Percentiles rank a stretch among this genome's conserved stretches.
Evolutionary conservation across 2,329 filamentous ascomycete genomes (phyloP).

Genomic region (Phyllosticta citrichinensis): DNA sequence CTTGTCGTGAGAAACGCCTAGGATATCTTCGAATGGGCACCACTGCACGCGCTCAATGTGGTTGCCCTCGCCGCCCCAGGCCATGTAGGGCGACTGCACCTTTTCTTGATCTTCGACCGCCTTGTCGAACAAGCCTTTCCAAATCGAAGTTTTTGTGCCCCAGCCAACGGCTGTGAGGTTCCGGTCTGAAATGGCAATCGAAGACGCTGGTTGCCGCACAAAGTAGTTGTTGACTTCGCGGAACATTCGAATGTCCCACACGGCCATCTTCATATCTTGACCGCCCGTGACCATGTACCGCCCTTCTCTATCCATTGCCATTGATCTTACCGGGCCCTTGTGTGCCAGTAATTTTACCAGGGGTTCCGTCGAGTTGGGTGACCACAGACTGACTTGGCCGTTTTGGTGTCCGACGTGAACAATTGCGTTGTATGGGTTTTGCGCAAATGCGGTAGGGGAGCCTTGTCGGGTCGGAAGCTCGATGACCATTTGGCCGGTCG

Average conservation of each 20-base stretch:
- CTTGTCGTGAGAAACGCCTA: constrained; percentile 73
- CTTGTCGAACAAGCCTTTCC: constrained; percentile 81
- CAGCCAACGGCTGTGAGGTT: constrained; percentile 82
- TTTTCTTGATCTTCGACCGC: constrained; percentile 51
- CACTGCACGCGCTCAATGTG: constrained; percentile 72
- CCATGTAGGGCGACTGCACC: constrained; percentile 81
- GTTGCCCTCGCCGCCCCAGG: constrained; percentile 79
- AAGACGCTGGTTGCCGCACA: constrained; percentile 70
- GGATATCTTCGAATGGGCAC: constrained; percentile 91
- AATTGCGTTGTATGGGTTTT: constrained; percentile 89
- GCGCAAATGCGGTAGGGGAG: constrained; percentile 68
- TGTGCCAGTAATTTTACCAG: constrained; percentile 88
- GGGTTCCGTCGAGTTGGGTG: constrained; percentile 76
- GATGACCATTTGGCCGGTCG: constrained; percentile 78
- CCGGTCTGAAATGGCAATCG: constrained; percentile 79
- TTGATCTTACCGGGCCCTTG: constrained; percentile 72
- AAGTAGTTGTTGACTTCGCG: constrained; percentile 86
- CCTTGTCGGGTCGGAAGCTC: constrained; percentile 81
- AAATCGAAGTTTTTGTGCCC: constrained; percentile 81
- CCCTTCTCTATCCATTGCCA: constrained; percentile 81
- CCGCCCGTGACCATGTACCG: constrained; percentile 93
- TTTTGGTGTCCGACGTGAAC: constrained; percentile 91
- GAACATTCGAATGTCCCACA: constrained; percentile 94
- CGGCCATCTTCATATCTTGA: constrained; percentile 82
- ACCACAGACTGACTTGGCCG: constrained; percentile 90